Conservation (phyloP, 2,329 filamentous ascomycete species). For the Pseudocercospora cruenta region DNA sequence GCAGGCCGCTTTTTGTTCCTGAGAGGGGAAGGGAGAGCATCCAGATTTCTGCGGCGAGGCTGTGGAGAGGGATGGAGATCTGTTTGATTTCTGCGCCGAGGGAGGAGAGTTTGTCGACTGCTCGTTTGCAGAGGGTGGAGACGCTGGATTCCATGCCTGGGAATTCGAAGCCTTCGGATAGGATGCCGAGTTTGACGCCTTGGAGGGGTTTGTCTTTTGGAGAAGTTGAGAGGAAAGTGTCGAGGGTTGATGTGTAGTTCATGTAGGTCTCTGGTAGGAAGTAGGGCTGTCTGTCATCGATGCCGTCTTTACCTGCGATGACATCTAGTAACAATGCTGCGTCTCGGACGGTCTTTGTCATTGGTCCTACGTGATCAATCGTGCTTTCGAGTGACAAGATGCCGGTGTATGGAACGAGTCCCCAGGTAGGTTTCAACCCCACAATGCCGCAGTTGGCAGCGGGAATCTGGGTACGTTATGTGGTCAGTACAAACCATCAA, state of each 20-base stretch:
- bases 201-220: slow-evolving; percentile 10
- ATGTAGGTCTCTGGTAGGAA: slow-evolving; percentile 35
- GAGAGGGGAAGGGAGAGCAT: slow-evolving; percentile 29
- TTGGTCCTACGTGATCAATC: slow-evolving; percentile 51
- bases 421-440: slow-evolving; percentile 52
- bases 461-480: slow-evolving; percentile 31
- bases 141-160: slow-evolving; percentile 44
- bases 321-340: slow-evolving; percentile 49
- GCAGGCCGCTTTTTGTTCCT: slow-evolving; percentile 19
- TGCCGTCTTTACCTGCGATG: slow-evolving; percentile 54
- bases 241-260: slow-evolving; percentile 38
- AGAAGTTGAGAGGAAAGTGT: slow-evolving; percentile 11
- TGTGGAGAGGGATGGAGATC: slow-evolving; percentile 52
- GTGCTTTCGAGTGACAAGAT: slow-evolving; percentile 47
- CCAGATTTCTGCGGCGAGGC: slow-evolving; percentile 51
- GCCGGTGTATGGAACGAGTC: slow-evolving; percentile 56
- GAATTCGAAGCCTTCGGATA: slow-evolving; percentile 48
- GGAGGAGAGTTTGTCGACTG: slow-evolving; percentile 42
- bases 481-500: neutral
- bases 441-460: slow-evolving; percentile 42
- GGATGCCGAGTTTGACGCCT: slow-evolving; percentile 49
- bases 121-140: slow-evolving; percentile 38
- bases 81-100: slow-evolving; percentile 48
- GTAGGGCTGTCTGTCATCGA: slow-evolving; percentile 43
- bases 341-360: slow-evolving; percentile 49